These are phyloP conservation scores for Cyberlindnera galapagoensis DNA, from an alignment of 805 yeast species.

Conservation along the genomic window DNA sequence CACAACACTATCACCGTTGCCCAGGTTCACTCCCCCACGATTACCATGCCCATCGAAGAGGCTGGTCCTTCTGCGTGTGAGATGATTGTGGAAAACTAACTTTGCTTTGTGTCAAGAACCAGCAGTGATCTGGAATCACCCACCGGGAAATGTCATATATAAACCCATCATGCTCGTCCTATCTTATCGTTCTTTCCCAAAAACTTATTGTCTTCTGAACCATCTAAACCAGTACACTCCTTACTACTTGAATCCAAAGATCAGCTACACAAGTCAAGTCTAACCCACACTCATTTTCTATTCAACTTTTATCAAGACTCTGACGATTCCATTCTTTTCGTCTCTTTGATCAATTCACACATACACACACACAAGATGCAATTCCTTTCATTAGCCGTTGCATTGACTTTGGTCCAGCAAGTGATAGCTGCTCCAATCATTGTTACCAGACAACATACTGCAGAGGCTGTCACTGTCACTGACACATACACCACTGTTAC, in stretches of 20 bases:
- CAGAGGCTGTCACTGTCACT: constrained; percentile 43
- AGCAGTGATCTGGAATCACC: too few relatives aligned
- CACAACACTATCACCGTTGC: too few relatives aligned
- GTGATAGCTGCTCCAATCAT: constrained; percentile 32
- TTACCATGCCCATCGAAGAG: too few relatives aligned
- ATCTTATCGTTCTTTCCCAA: too few relatives aligned
- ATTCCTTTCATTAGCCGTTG: constrained; percentile 6
- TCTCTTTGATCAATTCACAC: constrained; percentile 4
- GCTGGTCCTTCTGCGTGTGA: too few relatives aligned
- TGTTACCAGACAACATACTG: constrained; percentile 51
- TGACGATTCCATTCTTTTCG: too few relatives aligned
- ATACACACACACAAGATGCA: constrained; percentile 8
- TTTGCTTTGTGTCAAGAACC: too few relatives aligned
- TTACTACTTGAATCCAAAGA: not conserved
- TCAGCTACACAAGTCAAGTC: constrained; percentile 1
- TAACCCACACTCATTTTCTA: not conserved
- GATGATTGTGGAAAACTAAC: too few relatives aligned
- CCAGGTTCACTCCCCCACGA: too few relatives aligned
- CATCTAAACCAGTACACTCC: constrained; percentile 1
- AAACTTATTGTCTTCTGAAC: constrained; percentile 1
- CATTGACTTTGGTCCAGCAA: constrained; percentile 12
- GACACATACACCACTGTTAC: constrained; percentile 35
- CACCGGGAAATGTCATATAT: too few relatives aligned
- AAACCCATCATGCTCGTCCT: too few relatives aligned
- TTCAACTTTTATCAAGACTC: not conserved